phyloP scores from a whole-genome alignment of 768 basidiomycete genomes.

The Bullera alba region DNA sequence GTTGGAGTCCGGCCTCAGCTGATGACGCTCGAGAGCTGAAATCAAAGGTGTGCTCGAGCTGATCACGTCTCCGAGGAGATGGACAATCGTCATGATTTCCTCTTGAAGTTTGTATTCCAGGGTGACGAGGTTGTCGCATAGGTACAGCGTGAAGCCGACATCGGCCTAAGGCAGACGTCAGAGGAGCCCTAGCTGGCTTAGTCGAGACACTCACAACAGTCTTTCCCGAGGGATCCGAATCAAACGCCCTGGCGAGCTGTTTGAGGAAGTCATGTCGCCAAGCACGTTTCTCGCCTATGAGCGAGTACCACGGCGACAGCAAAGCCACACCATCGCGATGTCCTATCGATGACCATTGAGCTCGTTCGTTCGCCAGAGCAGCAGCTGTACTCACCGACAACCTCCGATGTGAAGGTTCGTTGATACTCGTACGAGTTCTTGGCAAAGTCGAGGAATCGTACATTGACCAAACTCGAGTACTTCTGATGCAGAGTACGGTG shows the following conservation, averaged over 20 bases:
- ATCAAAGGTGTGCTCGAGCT: conserved; percentile 61
- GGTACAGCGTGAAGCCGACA: conserved; percentile 77
- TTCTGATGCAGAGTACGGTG: conserved; percentile 79
- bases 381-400: conserved; percentile 11
- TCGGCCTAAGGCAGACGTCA: conserved; percentile 39
- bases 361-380: not conserved
- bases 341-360: conserved; percentile 27
- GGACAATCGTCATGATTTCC: conserved; percentile 79
- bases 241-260: conserved; percentile 72
- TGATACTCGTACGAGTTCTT: conserved; percentile 78
- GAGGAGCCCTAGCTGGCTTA: not conserved
- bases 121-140: conserved; percentile 86
- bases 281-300: conserved; percentile 83
- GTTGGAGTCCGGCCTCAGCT: conserved; percentile 66
- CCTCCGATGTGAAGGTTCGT: conserved; percentile 46
- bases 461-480: conserved; percentile 80
- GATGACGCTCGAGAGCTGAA: conserved; percentile 73
- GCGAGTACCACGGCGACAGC: conserved; percentile 80
- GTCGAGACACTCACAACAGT: conserved; percentile 5
- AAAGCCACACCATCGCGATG: conserved; percentile 64
- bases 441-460: conserved; percentile 73
- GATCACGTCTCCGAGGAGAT: conserved; percentile 46
- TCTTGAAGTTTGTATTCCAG: conserved; percentile 95
- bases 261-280: conserved; percentile 81
- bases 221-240: conserved; percentile 55